Evolutionary conservation across 2,329 filamentous ascomycete species (phyloP).

Genomic region (Sclerotinia trifoliorum): DNA sequence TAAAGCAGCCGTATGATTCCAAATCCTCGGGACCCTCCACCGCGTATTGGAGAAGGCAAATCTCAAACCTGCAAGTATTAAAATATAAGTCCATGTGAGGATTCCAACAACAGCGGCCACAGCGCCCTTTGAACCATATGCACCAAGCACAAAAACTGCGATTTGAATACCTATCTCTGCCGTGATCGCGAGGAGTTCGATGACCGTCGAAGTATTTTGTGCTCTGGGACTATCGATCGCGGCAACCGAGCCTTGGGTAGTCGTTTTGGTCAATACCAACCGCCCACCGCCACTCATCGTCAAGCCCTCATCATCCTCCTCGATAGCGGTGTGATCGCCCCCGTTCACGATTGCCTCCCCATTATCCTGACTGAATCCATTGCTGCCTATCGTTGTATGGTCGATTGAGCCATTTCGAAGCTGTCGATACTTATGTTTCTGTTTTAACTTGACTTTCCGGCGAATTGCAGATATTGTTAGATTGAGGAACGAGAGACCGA

Average conservation of each 20-base stretch:
- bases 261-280: slow-evolving; percentile 58
- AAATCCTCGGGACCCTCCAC: slow-evolving; percentile 70
- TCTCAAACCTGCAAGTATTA: slow-evolving; percentile 70
- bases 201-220: slow-evolving; percentile 64
- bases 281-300: slow-evolving; percentile 59
- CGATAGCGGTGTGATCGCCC: slow-evolving; percentile 39
- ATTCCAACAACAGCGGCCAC: slow-evolving; percentile 66
- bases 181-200: slow-evolving; percentile 74
- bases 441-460: slow-evolving; percentile 53
- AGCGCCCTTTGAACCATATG: slow-evolving; percentile 57
- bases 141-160: slow-evolving; percentile 58
- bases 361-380: slow-evolving; percentile 1
- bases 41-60: slow-evolving; percentile 64
- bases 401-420: slow-evolving; percentile 48
- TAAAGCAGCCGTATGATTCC: slow-evolving; percentile 88
- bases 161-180: slow-evolving; percentile 70
- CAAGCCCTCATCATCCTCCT: slow-evolving; percentile 57
- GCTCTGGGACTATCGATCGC: slow-evolving; percentile 74
- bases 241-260: slow-evolving; percentile 62
- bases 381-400: slow-evolving; percentile 35
- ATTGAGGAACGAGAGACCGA: slow-evolving; percentile 67
- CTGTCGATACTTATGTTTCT: slow-evolving; percentile 55
- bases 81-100: slow-evolving; percentile 76
- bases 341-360: slow-evolving; percentile 18
- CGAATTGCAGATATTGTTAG: slow-evolving; percentile 59